These are phyloP conservation scores for Oryza officinalis DNA, from an alignment of 176 grass and related monocot species.

Conservation along the genomic window DNA sequence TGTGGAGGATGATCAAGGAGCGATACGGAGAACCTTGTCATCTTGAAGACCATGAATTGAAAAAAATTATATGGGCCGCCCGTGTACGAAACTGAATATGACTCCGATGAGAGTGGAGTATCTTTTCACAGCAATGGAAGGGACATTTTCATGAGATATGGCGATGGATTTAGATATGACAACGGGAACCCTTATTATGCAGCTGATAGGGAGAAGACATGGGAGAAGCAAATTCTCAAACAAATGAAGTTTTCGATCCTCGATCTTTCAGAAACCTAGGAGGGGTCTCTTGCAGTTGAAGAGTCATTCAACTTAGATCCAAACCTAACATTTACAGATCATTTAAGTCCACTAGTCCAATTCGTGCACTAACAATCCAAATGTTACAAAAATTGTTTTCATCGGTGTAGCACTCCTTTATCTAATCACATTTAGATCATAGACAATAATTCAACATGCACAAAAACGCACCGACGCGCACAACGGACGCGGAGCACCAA, in stretches of 20 bases:
- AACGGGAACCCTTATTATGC: background rate
- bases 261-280: background rate
- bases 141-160: background rate
- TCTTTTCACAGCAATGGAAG: background rate
- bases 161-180: background rate
- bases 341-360: background rate
- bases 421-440: too few species aligned
- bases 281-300: background rate
- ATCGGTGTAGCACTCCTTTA: background rate
- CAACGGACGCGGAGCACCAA: too few species aligned
- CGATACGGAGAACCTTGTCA: too few species aligned
- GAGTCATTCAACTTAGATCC: background rate
- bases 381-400: background rate
- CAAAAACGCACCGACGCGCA: too few species aligned
- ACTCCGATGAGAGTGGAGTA: background rate
- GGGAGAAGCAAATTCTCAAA: background rate
- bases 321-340: background rate
- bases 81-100: too few species aligned
- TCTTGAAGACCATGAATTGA: too few species aligned
- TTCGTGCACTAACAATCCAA: background rate
- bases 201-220: background rate
- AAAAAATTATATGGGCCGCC: too few species aligned
- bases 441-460: too few species aligned
- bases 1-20: too few species aligned
- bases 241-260: background rate